Evolutionary conservation across 495 filamentous ascomycete species (phyloP), one percentile per base, ranked within the genome.

Genomic region (Delitschia confertaspora): DNA sequence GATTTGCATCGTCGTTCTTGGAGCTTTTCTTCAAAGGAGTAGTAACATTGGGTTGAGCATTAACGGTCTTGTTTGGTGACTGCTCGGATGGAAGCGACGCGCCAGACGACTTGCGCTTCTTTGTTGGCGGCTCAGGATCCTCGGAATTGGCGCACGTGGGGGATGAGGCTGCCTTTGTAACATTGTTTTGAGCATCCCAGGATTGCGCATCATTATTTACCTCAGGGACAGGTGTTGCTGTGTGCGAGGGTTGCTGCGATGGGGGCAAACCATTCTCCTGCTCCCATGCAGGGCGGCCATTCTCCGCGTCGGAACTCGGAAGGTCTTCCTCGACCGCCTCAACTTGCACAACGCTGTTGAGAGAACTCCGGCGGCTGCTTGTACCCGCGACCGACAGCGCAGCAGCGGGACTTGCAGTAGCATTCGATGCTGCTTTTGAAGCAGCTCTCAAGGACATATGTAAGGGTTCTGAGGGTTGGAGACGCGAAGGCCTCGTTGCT

Each of bases 401-500:
- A 27, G 33, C 40, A 8, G n/a, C n/a, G n/a, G 59, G 44, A 38
- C 38, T 49, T 30, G n/a, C n/a, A n/a, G 42, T 49, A 18, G 47
- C 32, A 20, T 43, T 52, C 8, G 58, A 58, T 23, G 47, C 58
- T 32, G 55, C 52, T 21, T 51, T 50, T 37, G 56, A 42, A 41
- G 58, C 58, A 42, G 45, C 51, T n/a, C 59, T 39, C 4, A 56
- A 59, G 10, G 49, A 59, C 56, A 61, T 61, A 30, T 57, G 56
- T 33, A 59, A 39, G 22, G 59, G 59, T 42, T 40, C 40, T n/a
- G 59, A 59, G 18, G 59, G 59, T 45, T 57, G 56, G 32, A 61
- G 53, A 48, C 56, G 45, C 33, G 53, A 51, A 16, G 45, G 38
- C 33, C 33, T 51, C 39, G 27, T 26, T 45, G 46, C 41, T 33